Percentiles rank a stretch among this genome's conserved stretches.
phyloP scores from a whole-genome alignment of 2,329 filamentous ascomycete genomes.

The Macrophomina pseudophaseolina region DNA sequence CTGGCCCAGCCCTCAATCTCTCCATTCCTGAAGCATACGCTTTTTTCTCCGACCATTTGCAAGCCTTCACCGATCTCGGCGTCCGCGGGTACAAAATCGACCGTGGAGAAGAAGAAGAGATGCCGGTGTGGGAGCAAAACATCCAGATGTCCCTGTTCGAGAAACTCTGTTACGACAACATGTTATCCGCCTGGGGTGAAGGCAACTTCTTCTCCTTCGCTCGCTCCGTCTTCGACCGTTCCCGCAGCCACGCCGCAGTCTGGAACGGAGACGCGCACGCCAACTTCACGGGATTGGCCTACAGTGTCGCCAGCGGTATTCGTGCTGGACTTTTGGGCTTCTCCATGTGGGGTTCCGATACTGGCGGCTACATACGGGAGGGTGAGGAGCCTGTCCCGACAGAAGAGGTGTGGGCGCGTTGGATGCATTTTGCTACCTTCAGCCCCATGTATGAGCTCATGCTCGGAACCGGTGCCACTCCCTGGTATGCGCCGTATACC shows the following conservation, averaged over 20 bases:
- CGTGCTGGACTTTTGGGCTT: constrained; percentile 42
- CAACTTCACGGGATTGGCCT: constrained; percentile 41
- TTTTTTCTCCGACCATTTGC: constrained; percentile 40
- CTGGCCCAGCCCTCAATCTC: constrained; percentile 44
- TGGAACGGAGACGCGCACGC: constrained; percentile 45
- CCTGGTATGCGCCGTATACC: constrained; percentile 43
- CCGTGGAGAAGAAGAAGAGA: constrained; percentile 47
- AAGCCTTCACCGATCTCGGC: constrained; percentile 40
- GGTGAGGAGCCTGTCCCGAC: constrained; percentile 31
- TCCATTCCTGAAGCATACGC: constrained; percentile 43
- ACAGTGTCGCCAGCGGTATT: constrained; percentile 40
- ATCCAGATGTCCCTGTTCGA: constrained; percentile 42
- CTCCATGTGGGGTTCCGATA: constrained; percentile 42
- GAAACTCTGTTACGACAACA: constrained; percentile 40
- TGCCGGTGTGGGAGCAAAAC: constrained; percentile 46
- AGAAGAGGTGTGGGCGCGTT: constrained; percentile 43
- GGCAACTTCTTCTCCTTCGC: constrained; percentile 43
- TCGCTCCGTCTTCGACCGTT: constrained; percentile 41
- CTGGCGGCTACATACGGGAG: constrained; percentile 41
- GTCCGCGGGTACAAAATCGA: constrained; percentile 48
- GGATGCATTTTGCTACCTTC: constrained; percentile 50
- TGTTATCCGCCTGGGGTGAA: constrained; percentile 39
- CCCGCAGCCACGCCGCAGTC: constrained; percentile 37
- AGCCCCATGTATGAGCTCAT: constrained; percentile 45
- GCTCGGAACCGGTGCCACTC: constrained; percentile 43